These are phyloP conservation scores for Eragrostis curvula DNA, from an alignment of 176 grass and related monocot species.

Conservation along the genomic window DNA sequence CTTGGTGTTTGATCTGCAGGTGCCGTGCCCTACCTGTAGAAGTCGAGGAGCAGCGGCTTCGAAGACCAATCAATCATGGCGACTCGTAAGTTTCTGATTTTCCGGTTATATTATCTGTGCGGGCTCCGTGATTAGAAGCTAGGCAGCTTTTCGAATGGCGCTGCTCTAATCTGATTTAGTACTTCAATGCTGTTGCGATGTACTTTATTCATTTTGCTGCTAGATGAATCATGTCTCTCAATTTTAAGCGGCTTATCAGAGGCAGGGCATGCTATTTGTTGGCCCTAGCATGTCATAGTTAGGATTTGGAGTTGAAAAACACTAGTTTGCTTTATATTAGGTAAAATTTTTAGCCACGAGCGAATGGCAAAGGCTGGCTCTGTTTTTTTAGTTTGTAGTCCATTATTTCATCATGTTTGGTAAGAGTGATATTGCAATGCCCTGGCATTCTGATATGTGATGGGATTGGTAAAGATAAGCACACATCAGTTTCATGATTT, in stretches of 20 bases:
- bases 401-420: neutral
- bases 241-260: neutral
- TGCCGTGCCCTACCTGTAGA: neutral
- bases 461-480: neutral
- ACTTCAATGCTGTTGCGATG: too few species aligned
- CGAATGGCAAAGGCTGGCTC: too few species aligned
- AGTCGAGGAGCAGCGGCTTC: slow-evolving; percentile 5
- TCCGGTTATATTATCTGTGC: neutral
- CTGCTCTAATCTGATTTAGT: neutral
- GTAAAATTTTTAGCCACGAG: neutral
- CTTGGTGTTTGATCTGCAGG: slow-evolving; percentile 47
- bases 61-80: slow-evolving; percentile 50
- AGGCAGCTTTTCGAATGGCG: neutral
- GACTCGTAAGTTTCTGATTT: slow-evolving; percentile 36
- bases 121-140: neutral
- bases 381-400: neutral
- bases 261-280: neutral
- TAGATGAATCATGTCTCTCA: neutral
- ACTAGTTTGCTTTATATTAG: neutral
- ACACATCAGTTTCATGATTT: neutral
- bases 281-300: neutral
- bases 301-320: neutral
- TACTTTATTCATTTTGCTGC: neutral
- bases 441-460: too few species aligned
- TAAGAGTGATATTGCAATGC: neutral